A percentile compares a stretch with the other conserved stretches of the same genome.
Conservation (phyloP, 148 eudicot species). For the Agrostemma githago region DNA sequence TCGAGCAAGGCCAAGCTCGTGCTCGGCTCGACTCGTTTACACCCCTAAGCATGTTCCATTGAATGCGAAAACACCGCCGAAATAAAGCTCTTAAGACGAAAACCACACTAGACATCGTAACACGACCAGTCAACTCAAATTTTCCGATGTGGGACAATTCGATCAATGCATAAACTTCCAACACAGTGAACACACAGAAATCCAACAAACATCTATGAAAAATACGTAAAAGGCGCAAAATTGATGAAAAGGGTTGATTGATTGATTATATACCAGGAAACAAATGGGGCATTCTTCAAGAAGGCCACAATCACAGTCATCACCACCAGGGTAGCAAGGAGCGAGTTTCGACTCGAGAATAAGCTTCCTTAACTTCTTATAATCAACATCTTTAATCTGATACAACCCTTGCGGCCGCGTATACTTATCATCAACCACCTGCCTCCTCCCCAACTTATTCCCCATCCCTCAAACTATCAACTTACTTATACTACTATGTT, state of each 20-base stretch:
- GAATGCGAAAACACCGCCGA: background rate
- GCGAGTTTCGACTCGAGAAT: constrained; percentile 92
- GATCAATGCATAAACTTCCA: background rate
- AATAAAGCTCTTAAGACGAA: background rate
- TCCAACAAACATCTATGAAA: background rate
- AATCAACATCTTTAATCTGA: constrained; percentile 93
- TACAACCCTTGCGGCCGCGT: constrained; percentile 96
- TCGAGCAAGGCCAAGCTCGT: too few relatives aligned
- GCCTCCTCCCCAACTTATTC: constrained; percentile 86
- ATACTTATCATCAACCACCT: constrained; percentile 90
- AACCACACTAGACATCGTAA: too few relatives aligned
- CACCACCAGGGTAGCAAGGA: constrained; percentile 92
- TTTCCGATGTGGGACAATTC: background rate
- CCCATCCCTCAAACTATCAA: constrained; percentile 47
- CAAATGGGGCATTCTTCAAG: constrained; percentile 95
- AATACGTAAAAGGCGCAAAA: background rate
- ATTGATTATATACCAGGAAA: constrained; percentile 70
- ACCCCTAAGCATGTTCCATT: too few relatives aligned
- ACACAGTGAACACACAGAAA: background rate
- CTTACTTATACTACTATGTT: background rate
- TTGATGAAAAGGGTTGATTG: background rate
- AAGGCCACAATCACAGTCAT: constrained; percentile 48
- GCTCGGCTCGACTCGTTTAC: too few relatives aligned
- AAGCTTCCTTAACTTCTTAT: constrained; percentile 93
- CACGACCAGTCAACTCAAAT: too few relatives aligned